A percentile compares a stretch with the other conserved stretches of the same genome.
Evolutionary conservation across 1,284 basidiomycete genomes (phyloP).

Genomic region (Afroboletus lepidellus): DNA sequence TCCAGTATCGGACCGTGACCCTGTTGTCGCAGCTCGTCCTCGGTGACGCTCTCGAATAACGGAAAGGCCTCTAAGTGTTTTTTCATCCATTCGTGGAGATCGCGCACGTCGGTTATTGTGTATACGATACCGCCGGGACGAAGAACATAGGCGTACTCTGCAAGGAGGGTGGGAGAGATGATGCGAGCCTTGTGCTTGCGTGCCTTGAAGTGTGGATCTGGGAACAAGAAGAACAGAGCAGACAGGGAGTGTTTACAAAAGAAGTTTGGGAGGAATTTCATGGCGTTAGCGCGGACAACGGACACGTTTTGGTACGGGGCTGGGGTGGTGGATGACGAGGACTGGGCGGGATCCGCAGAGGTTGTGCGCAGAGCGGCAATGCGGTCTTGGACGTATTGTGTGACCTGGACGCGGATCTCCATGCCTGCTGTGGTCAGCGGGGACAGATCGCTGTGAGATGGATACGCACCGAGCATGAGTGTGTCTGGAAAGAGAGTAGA

Average conservation of each 20-base stretch:
- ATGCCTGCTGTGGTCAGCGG: conserved; percentile 58
- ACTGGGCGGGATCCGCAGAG: conserved; percentile 36
- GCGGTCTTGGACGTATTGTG: conserved; percentile 94
- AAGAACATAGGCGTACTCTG: conserved; percentile 92
- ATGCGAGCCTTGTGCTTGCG: conserved; percentile 99
- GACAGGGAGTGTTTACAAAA: conserved; percentile 88
- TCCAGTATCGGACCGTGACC: conserved; percentile 75
- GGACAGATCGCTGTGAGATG: neutral
- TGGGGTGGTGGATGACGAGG: conserved; percentile 22
- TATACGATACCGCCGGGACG: conserved; percentile 92
- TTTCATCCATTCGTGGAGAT: conserved; percentile 96
- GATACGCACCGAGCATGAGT: conserved; percentile 84
- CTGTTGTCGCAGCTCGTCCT: conserved; percentile 70
- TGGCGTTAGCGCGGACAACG: conserved; percentile 93
- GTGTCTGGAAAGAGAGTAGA: conserved; percentile 91
- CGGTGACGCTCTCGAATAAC: conserved; percentile 79
- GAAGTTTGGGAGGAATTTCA: conserved; percentile 99
- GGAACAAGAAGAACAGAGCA: conserved; percentile 97
- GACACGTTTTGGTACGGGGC: conserved; percentile 87
- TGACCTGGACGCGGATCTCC: conserved; percentile 97
- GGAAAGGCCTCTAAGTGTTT: conserved; percentile 84
- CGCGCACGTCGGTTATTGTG: conserved; percentile 96
- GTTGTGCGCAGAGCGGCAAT: conserved; percentile 80
- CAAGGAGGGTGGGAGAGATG: conserved; percentile 91
- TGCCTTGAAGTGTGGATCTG: conserved; percentile 98